phyloP scores from a whole-genome alignment of 2,329 filamentous ascomycete species.

The Pseudocercospora crystallina region DNA sequence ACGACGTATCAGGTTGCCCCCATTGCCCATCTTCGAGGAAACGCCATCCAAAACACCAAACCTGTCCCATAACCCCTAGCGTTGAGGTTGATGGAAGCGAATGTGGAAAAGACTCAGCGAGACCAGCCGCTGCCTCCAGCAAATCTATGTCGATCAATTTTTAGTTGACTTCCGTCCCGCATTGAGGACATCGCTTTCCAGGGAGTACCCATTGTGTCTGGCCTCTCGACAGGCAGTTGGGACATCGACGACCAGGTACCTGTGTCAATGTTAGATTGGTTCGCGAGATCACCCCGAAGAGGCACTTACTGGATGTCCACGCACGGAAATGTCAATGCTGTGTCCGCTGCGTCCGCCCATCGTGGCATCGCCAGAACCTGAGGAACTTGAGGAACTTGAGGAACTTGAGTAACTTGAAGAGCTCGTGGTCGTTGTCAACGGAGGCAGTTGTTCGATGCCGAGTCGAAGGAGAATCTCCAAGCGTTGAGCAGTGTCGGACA shows the following conservation, averaged over 20 bases:
- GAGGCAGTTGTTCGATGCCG: conserved; percentile 32
- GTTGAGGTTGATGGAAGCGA: no score
- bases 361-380: background rate
- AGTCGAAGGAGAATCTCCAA: conserved; percentile 27
- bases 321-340: background rate
- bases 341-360: background rate
- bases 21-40: no score
- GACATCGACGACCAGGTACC: conserved; percentile 36
- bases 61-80: no score
- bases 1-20: no score
- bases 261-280: conserved; percentile 17
- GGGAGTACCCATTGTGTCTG: conserved; percentile 37
- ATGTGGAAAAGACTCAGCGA: no score
- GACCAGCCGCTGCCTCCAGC: no score
- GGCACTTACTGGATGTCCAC: conserved; percentile 1
- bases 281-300: background rate
- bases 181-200: conserved; percentile 37
- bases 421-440: conserved; percentile 12
- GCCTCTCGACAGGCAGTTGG: conserved; percentile 31
- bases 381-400: background rate
- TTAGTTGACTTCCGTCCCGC: conserved; percentile 35
- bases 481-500: conserved; percentile 31
- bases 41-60: no score
- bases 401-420: conserved; percentile 1
- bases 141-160: no score